Base-by-base conservation (phyloP, 306 rosid species). In the Dryas drummondii region DNA sequence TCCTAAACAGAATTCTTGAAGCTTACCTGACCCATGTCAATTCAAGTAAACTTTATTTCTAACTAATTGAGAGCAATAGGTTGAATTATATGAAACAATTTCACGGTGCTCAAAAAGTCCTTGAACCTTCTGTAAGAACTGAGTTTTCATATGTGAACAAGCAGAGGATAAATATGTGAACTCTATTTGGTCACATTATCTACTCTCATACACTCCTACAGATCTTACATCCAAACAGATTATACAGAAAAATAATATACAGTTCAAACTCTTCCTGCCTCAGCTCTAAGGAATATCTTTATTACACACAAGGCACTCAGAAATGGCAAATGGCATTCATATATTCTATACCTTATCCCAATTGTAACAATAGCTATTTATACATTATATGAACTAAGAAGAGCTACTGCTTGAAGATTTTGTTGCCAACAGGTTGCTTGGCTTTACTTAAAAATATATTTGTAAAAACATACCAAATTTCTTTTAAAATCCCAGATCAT, bases 401-500 rank as follows among this genome's bases (percentile, higher is more conserved):
- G 56, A 55, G 71, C 12, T 60, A 64, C 16, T 47, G 59, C 46
- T 32, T 41, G 78, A 65, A 68, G 63, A 37, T 52, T 71, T 67
- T 68, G 70, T 55, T 32, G 82, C 80, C 57, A 73, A 70, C 71
- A 41, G 51, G 50, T 73, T 76, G 80, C 74, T 76, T 59, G 68
- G 49, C 80, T 70, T 70, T 76, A 76, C 80, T 66, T 47, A 55
- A 78, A 77, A 72, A 78, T 73, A 42, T 73, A 64, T 48, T 46
- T 48, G 67, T 70, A 47, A 32, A 56, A 70, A 70, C 65, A 48
- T 53, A 74, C 49, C 49, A 71, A 14, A 63, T 27, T 45, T 50
- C 51, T 55, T 50, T 10, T 50, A 8, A 9, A 40, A 32, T 42
- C 45, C 45, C 27, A n/a, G 10, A 19, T 78, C 53, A 85, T 50